A percentile compares a stretch with the other conserved stretches of the same genome.
Evolutionary conservation across 257 asterid genomes (phyloP).

Genomic region (Coffea canephora): DNA sequence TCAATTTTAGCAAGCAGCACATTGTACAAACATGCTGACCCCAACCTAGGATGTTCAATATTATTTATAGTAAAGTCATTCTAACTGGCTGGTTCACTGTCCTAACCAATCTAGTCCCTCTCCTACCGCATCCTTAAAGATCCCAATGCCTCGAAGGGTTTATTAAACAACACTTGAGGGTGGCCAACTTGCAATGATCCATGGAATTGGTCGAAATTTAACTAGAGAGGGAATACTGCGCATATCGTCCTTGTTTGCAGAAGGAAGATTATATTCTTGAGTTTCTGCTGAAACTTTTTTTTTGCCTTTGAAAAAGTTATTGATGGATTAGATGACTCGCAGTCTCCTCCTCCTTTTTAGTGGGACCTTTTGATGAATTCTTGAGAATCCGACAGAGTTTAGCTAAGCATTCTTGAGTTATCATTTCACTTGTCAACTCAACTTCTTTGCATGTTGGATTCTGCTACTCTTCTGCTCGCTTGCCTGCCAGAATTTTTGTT

Average conservation of each 20-base stretch:
- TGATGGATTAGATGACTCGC: constrained; percentile 23
- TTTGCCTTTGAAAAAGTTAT: background rate
- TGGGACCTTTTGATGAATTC: background rate
- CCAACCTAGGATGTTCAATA: background rate
- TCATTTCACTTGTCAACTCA: constrained; percentile 24
- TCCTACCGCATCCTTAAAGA: background rate
- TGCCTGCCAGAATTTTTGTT: background rate
- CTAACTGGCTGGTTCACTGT: background rate
- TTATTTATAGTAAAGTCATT: background rate
- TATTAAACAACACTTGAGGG: background rate
- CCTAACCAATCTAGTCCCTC: background rate
- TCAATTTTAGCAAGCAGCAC: no score
- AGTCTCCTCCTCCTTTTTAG: background rate
- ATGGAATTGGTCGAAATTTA: background rate
- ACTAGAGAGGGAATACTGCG: background rate
- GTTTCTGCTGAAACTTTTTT: background rate
- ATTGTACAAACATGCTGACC: background rate
- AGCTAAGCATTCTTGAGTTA: constrained; percentile 1
- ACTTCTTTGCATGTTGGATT: background rate
- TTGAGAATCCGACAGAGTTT: constrained; percentile 8
- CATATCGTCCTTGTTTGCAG: constrained; percentile 17
- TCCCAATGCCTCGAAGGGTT: background rate
- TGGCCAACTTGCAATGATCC: background rate
- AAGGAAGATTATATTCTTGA: constrained; percentile 9
- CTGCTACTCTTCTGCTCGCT: background rate